Evolutionary conservation across 139 green algal species (phyloP), one percentile per base, ranked within the genome.

Genomic region (Tetraselmis striata): DNA sequence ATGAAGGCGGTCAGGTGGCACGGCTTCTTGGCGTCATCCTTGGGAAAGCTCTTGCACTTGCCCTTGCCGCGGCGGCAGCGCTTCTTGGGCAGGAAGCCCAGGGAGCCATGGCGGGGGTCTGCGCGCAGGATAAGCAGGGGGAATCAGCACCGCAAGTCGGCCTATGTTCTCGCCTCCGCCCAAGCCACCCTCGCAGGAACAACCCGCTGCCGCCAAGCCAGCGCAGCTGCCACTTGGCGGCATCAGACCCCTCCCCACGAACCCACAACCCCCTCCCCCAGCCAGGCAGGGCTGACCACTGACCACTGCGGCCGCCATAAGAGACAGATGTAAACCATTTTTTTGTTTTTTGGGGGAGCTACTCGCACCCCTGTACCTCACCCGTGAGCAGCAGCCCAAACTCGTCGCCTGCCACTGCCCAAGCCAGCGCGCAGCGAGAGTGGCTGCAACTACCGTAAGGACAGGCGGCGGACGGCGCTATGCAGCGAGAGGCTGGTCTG

Each of bases 41-140:
- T 89, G 78, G 96, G 96, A 90, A 98, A 98, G 59, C 93, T 94
- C 88, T 99, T 99, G 80, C 95, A 88, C 89, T 98, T 98, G 87
- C 97, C 97, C 74, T 90, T 87, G 27, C 91, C 90, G 83, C 97
- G 94, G 79, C 94, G 89, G 92, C 94, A 98, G 74, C 97, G 92
- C 95, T 99, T 99, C 91, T 97, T 98, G 90, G 97, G 97, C 88
- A 98, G 89, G 91, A 99, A 99, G 80, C 97, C 97, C 87, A 99
- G 89, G 58, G 94, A 97, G 81, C 97, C 97, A 90, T 95, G 93
- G 74, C 97, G 92, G 30, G 96, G 96, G 87, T 98, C 90, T 95
- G 93, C 86, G 30, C 32, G 59, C 59, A 87, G 74, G 58, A 86
- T 83, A 81, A 85, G 79, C 78, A 84, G 79, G 0, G n/a, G 28